phyloP scores from a whole-genome alignment of 805 yeast species.

The Clavispora carvajalis region DNA sequence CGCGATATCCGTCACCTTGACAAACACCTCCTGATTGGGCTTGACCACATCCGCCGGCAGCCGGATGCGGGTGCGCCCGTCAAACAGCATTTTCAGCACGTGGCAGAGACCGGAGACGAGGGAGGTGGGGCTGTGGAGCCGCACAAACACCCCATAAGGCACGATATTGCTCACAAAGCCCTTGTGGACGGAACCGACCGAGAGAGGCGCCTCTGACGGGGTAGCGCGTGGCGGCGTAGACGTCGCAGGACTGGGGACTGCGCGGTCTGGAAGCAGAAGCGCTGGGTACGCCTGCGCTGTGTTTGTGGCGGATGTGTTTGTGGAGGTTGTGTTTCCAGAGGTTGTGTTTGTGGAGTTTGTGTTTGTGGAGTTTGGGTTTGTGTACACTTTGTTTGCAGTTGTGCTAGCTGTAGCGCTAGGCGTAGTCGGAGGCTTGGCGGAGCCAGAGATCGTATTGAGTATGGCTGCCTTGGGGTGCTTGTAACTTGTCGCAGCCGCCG shows the following conservation, averaged over 20 bases:
- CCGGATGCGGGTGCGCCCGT: conserved; percentile 40
- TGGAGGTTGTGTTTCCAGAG: not conserved
- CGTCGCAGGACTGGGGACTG: not conserved
- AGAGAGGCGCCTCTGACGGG: conserved; percentile 15
- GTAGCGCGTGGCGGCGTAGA: not conserved
- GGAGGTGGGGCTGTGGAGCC: conserved; percentile 30
- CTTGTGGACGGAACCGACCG: conserved; percentile 43
- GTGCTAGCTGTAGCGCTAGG: too few relatives aligned
- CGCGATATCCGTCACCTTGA: conserved; percentile 41
- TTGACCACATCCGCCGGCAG: conserved; percentile 57
- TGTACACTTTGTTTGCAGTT: too few relatives aligned
- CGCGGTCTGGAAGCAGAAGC: conserved; percentile 8
- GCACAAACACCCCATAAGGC: conserved; percentile 75
- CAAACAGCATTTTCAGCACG: conserved; percentile 57
- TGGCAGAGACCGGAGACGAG: conserved; percentile 66
- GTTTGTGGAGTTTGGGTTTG: not conserved
- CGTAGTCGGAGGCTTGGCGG: too few relatives aligned
- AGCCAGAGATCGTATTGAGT: too few relatives aligned
- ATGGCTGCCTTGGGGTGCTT: too few relatives aligned
- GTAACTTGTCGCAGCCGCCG: too few relatives aligned
- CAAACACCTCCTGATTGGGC: conserved; percentile 59
- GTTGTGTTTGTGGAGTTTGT: not conserved
- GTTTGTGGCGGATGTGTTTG: not conserved
- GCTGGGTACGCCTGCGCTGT: not conserved
- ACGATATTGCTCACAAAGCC: conserved; percentile 61